Percentiles rank a stretch among this genome's conserved stretches.
These are phyloP conservation scores for Eragrostis tef DNA, from an alignment of 202 grass and related monocot genomes.

Conservation along the genomic window DNA sequence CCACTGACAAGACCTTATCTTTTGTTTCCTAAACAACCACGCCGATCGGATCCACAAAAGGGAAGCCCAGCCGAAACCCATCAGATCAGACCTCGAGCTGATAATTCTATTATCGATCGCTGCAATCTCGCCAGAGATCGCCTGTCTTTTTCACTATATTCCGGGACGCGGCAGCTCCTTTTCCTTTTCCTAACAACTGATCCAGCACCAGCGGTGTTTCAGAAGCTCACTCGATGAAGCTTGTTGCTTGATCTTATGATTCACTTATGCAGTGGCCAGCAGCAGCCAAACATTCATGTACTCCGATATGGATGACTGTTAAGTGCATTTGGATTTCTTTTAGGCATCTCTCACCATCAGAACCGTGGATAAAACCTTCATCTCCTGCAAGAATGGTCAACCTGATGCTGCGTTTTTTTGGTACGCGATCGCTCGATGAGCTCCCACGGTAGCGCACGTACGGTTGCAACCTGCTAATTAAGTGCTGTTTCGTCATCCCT, in stretches of 20 bases:
- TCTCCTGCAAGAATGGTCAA: slow-evolving; percentile 24
- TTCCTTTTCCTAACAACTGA: not conserved
- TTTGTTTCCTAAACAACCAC: not conserved
- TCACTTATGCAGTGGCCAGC: not conserved
- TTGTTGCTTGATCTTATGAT: not conserved
- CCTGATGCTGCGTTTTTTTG: not conserved
- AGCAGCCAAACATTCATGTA: too few species aligned
- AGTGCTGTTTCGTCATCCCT: not conserved
- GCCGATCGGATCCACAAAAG: slow-evolving; percentile 1
- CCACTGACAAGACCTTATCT: not conserved
- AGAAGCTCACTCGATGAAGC: not conserved
- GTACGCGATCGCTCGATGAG: not conserved
- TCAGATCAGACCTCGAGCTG: slow-evolving; percentile 10
- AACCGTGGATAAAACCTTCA: not conserved
- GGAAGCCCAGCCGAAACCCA: not conserved
- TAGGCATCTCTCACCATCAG: slow-evolving; percentile 11
- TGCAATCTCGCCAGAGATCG: not conserved
- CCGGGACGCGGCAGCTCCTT: not conserved
- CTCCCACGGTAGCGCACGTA: not conserved
- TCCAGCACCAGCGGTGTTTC: not conserved
- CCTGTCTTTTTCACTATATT: slow-evolving; percentile 7
- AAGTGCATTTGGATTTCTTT: not conserved
- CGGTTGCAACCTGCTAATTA: not conserved
- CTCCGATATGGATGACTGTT: not conserved
- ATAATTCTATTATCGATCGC: not conserved